phyloP scores from a whole-genome alignment of 192 early-diverging fungal genomes.

The Coemansia sp. region DNA sequence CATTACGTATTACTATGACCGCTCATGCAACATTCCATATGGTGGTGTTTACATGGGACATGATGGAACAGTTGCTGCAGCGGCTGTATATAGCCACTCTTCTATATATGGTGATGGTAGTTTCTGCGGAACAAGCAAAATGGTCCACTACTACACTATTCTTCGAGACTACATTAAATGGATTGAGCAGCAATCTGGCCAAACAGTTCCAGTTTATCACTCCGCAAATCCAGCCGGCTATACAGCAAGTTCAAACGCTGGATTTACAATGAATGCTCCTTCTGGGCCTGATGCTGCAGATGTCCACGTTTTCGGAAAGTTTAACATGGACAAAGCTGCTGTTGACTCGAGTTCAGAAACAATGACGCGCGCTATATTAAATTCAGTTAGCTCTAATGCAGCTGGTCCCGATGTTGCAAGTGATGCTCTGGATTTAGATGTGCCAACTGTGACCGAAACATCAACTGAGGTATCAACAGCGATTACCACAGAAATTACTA shows the following conservation, averaged over 20 bases:
- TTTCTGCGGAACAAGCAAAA: slow-evolving; percentile 13
- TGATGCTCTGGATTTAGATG: not conserved
- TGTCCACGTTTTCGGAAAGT: slow-evolving; percentile 6
- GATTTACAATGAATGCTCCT: slow-evolving; percentile 7
- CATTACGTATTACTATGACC: not conserved
- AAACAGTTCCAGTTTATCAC: slow-evolving; percentile 3
- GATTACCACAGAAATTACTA: not conserved
- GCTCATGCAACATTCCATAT: slow-evolving; percentile 16
- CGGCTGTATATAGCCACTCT: slow-evolving; percentile 28
- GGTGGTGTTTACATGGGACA: slow-evolving; percentile 14
- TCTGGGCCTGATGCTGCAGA: not conserved
- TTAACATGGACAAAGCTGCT: not conserved
- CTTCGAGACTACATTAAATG: slow-evolving; percentile 35
- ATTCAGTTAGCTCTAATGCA: not conserved
- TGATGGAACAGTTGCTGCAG: slow-evolving; percentile 3
- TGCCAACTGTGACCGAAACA: not conserved
- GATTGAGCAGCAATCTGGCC: slow-evolving; percentile 5
- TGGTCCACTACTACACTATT: slow-evolving; percentile 30
- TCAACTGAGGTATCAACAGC: not conserved
- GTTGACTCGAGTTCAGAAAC: not conserved
- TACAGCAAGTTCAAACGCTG: not conserved
- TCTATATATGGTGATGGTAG: slow-evolving; percentile 9
- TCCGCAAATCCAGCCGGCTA: slow-evolving; percentile 4
- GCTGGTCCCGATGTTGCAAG: not conserved
- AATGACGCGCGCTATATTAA: not conserved